Conservation (phyloP, 352 stramenopile genomes). For the Phytopythium aichiense region DNA sequence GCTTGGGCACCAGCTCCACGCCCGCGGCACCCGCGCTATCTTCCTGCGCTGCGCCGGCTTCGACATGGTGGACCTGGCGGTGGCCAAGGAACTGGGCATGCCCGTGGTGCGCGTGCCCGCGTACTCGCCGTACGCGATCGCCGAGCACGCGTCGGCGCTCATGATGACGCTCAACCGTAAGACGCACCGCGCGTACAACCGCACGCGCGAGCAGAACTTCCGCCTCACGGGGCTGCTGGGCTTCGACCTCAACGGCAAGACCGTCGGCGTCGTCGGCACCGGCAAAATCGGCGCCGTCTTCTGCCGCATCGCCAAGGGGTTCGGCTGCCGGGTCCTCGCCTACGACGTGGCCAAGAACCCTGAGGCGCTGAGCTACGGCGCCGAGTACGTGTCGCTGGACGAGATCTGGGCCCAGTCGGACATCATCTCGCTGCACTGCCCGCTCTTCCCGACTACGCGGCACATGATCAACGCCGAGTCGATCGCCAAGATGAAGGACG, state of each 20-base stretch:
- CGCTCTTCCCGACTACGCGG: slow-evolving; percentile 72
- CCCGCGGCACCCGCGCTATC: slow-evolving; percentile 39
- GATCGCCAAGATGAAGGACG: slow-evolving; percentile 85
- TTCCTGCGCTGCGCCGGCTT: slow-evolving; percentile 70
- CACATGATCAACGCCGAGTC: slow-evolving; percentile 83
- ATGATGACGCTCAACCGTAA: slow-evolving; percentile 74
- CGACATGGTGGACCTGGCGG: slow-evolving; percentile 57
- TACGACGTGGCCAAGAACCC: slow-evolving; percentile 72
- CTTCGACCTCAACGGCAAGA: slow-evolving; percentile 75
- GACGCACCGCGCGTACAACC: slow-evolving; percentile 46
- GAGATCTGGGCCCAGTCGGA: slow-evolving; percentile 65
- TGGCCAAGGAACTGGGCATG: slow-evolving; percentile 43
- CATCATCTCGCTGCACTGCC: slow-evolving; percentile 88
- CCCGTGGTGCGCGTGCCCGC: slow-evolving; percentile 50
- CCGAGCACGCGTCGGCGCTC: slow-evolving; percentile 67
- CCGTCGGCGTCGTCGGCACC: slow-evolving; percentile 53
- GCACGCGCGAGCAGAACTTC: slow-evolving; percentile 59
- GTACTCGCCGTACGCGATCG: slow-evolving; percentile 72
- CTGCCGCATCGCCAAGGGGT: slow-evolving; percentile 32
- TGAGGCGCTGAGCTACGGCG: slow-evolving; percentile 34
- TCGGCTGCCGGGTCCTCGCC: slow-evolving; percentile 47
- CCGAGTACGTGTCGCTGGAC: slow-evolving; percentile 54
- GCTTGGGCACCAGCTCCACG: slow-evolving; percentile 26
- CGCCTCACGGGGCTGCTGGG: slow-evolving; percentile 38
- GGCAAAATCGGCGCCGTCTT: slow-evolving; percentile 50